Base-by-base conservation (phyloP, 2,329 filamentous ascomycete genomes). In the Venturia effusa region DNA sequence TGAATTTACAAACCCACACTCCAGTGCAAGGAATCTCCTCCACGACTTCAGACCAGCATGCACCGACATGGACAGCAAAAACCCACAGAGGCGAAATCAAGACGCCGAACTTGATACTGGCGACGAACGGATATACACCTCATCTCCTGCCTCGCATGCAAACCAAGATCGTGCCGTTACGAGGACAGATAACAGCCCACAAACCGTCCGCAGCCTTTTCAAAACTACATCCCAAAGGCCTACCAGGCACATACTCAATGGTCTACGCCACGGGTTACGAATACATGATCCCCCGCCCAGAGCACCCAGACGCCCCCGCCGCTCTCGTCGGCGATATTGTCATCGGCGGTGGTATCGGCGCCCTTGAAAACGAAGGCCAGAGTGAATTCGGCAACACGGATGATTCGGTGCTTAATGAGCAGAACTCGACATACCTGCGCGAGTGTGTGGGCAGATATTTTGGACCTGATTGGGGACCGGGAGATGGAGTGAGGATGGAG, bases 41-140 rank as follows among this genome's bases (percentile, higher is more conserved):
- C 19, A 60, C 66, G 22, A 15, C 41, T 19, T 48, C 63, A 6
- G 43, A 45, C 17, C 13, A 37, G 13, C 40, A 37, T 15, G 24
- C 55, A 13, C 27, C 41, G 17, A 64, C 27, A 69, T 32, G 40
- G 59, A 41, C 62, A 48, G 13, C 62, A 71, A 4, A 92, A 88
- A 95, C 91, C 0, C 74, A 80, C 0, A 84, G 90, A 30, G 92
- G 91, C n/a, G 78, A 75, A 54, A 81, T 95, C 64, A 72, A 72
- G 0, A 80, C 90, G 0, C 76, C 78, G 13, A 81, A 83, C 41
- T 83, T 96, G 24, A 80, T 96, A 27, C 81, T 96, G 19, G 88
- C 90, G 4, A 93, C 88, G 0, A 96, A 96, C 71, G 92, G 80
- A 4, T 95, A 96, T 74, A 93, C 90, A 0, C 89, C 89, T 1